Conservation (phyloP, 1,139 yeast genomes). For the Chernovozyma aurita region DNA sequence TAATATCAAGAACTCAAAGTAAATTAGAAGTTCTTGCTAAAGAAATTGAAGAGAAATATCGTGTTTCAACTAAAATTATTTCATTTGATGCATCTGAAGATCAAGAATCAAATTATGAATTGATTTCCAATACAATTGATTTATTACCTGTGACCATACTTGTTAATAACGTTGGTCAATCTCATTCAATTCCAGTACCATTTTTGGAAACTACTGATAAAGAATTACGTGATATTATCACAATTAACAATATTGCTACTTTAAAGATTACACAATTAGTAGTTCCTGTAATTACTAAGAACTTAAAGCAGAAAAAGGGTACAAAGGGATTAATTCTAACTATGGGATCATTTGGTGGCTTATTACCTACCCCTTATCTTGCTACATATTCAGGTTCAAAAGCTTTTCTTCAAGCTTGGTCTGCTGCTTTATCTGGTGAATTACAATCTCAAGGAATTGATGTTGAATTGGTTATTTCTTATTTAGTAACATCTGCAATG, state of each 20-base stretch:
- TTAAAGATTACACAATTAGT: slow-evolving; percentile 75
- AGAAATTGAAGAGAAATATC: slow-evolving; percentile 59
- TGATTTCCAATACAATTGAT: slow-evolving; percentile 44
- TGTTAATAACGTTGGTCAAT: slow-evolving; percentile 90
- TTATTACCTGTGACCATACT: slow-evolving; percentile 65
- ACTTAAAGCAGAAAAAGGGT: slow-evolving; percentile 38
- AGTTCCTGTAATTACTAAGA: slow-evolving; percentile 60
- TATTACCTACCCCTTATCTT: slow-evolving; percentile 85
- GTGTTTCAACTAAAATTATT: slow-evolving; percentile 60
- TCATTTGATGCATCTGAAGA: slow-evolving; percentile 78
- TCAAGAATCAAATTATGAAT: slow-evolving; percentile 47
- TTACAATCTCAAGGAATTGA: slow-evolving; percentile 65
- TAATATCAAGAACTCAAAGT: slow-evolving; percentile 79
- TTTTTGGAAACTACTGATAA: slow-evolving; percentile 71
- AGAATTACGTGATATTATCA: slow-evolving; percentile 75
- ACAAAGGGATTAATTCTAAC: slow-evolving; percentile 74
- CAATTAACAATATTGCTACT: slow-evolving; percentile 83
- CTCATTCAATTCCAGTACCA: slow-evolving; percentile 94
- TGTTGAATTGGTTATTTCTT: slow-evolving; percentile 83
- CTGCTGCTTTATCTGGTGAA: slow-evolving; percentile 85
- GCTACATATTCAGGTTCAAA: slow-evolving; percentile 97
- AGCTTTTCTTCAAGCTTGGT: slow-evolving; percentile 93
- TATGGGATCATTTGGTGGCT: slow-evolving; percentile 97
- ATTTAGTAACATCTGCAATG: slow-evolving; percentile 93
- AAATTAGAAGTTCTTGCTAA: slow-evolving; percentile 65